A percentile compares a stretch with the other conserved stretches of the same genome.
These are phyloP conservation scores for Mesembryanthemum crystallinum DNA, from an alignment of 148 eudicot species.

Conservation along the genomic window DNA sequence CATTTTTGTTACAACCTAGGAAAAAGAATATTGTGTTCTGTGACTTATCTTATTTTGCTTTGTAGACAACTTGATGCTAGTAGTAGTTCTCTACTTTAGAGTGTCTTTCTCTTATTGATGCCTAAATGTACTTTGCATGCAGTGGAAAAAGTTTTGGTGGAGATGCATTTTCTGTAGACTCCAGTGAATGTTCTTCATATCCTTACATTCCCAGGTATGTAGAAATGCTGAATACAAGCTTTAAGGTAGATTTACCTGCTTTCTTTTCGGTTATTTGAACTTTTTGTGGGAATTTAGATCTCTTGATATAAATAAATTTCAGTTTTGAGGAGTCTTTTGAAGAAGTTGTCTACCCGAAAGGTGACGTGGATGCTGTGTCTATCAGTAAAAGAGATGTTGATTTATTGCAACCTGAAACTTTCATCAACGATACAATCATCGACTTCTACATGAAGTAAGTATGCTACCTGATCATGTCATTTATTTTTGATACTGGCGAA, in stretches of 20 bases:
- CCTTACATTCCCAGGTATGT: constrained; percentile 77
- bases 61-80: not conserved
- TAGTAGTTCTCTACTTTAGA: not conserved
- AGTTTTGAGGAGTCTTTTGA: constrained; percentile 74
- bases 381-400: constrained; percentile 89
- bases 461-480: not conserved
- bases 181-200: constrained; percentile 25
- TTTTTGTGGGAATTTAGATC: not conserved
- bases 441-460: constrained; percentile 94
- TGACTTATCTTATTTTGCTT: not conserved
- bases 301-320: constrained; percentile 18
- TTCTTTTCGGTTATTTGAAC: not conserved
- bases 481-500: not conserved
- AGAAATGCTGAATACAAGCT: not conserved
- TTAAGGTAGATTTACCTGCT: not conserved
- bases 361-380: constrained; percentile 88
- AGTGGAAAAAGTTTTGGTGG: constrained; percentile 39
- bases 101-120: constrained; percentile 13
- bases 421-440: constrained; percentile 87
- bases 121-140: constrained; percentile 27
- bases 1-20: too few relatives aligned
- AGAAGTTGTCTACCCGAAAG: constrained; percentile 88
- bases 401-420: constrained; percentile 72
- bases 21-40: not conserved
- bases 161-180: constrained; percentile 33